Conservation (phyloP, 129 eudicot genomes). For the Erigeron canadensis region DNA sequence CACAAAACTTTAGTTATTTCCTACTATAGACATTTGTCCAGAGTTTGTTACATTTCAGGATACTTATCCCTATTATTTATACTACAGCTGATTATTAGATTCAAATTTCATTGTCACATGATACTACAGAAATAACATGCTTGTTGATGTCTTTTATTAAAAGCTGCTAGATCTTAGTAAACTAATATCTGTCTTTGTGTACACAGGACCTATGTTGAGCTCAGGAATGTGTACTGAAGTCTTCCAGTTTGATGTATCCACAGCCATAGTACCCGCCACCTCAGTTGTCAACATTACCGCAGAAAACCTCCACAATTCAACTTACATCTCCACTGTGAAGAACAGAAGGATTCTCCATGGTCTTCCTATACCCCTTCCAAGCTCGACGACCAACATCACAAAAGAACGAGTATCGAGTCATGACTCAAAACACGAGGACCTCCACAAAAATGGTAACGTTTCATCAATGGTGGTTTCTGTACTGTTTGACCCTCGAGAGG, state of each 20-base stretch:
- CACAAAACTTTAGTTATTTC: no score
- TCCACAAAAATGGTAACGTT: slow-evolving; percentile 37
- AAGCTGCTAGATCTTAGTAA: background rate
- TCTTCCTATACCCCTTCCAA: slow-evolving; percentile 59
- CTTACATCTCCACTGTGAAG: slow-evolving; percentile 48
- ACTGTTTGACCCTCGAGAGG: slow-evolving; percentile 90
- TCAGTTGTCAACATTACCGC: slow-evolving; percentile 47
- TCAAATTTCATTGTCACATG: no score
- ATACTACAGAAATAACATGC: no score
- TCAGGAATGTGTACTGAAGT: slow-evolving; percentile 97
- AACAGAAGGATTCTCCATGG: slow-evolving; percentile 82
- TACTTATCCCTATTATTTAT: no score
- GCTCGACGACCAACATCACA: slow-evolving; percentile 49
- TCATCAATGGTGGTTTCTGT: slow-evolving; percentile 95
- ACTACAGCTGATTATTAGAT: no score
- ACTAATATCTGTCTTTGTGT: slow-evolving; percentile 10
- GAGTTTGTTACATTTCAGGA: no score
- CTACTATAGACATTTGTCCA: no score
- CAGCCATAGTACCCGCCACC: slow-evolving; percentile 65
- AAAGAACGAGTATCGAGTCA: slow-evolving; percentile 38
- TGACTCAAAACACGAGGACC: slow-evolving; percentile 45
- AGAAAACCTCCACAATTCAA: slow-evolving; percentile 47
- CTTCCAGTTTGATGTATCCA: slow-evolving; percentile 82
- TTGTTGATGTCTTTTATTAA: background rate
- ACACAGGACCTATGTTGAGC: slow-evolving; percentile 89